Base-by-base conservation (phyloP, 306 rosid genomes). In the Rosa lucieae region DNA sequence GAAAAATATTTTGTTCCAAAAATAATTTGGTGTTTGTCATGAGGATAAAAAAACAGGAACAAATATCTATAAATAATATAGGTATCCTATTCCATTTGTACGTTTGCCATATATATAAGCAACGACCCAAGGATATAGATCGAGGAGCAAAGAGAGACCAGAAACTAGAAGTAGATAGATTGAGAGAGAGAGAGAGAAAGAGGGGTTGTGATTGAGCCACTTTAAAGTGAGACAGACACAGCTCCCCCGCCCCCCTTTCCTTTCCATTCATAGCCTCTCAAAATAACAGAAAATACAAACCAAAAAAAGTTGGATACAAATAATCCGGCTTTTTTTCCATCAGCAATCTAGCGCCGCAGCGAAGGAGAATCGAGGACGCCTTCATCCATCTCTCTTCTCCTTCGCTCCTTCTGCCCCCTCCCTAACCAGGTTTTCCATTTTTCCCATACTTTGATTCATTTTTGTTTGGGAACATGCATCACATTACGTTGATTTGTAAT, bases 391-490 rank as follows among this genome's bases (percentile, higher is more conserved):
- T 23, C 40, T 21, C 37, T 32, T 32, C 18, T 62, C 18, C 68
- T 26, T 11, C 15, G 40, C 67, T 62, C 43, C 44, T 6, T 65
- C 70, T 65, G 70, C 70, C 70, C 70, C 70, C 70, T 65, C 70
- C 70, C 44, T 14, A 65, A 65, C 15, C 70, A 65, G 70, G 70
- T 65, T 63, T 53, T 21, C 21, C 65, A 9, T 8, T 7, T 3
- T 32, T 32, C 37, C 37, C 0, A 32, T 32, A 32, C 37, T 32
- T 32, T 26, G 15, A 58, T 58, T 58, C 35, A 2, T 32, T 32
- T 32, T 32, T 32, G 12, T n/a, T n/a, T n/a, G 1, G 23, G 4
- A 8, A 23, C 26, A 23, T 26, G 14, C 37, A 12, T 26, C 10
- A 61, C 67, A 61, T 61, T 61, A 32, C 37, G 3, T 32, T 26